Percentiles rank a stretch among this genome's conserved stretches.
phyloP scores from a whole-genome alignment of 2,329 filamentous ascomycete genomes.

The Dactylonectria estremocensis region DNA sequence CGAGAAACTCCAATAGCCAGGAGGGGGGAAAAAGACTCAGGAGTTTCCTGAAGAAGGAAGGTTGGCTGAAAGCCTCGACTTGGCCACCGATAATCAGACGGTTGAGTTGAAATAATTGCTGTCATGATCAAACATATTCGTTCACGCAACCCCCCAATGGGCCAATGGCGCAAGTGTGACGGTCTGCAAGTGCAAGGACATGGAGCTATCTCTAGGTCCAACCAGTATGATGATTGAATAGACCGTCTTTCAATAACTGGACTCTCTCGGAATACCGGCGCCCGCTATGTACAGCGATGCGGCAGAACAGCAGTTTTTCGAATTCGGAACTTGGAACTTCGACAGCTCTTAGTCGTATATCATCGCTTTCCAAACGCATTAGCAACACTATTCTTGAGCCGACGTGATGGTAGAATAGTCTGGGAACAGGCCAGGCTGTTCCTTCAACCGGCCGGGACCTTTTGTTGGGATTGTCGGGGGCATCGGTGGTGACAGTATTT shows the following conservation, averaged over 20 bases:
- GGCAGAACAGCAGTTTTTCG: conserved; percentile 39
- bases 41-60: background rate
- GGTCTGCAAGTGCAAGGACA: background rate
- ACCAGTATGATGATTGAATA: conserved; percentile 32
- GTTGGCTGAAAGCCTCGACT: background rate
- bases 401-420: conserved; percentile 40
- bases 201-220: conserved; percentile 24
- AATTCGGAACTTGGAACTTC: conserved; percentile 34
- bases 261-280: conserved; percentile 36
- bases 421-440: conserved; percentile 33
- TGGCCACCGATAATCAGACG: background rate
- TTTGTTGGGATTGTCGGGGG: background rate
- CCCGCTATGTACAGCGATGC: conserved; percentile 37
- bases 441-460: background rate
- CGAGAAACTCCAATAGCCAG: background rate
- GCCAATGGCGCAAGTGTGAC: too few relatives aligned
- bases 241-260: conserved; percentile 31
- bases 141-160: too few relatives aligned
- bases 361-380: conserved; percentile 30
- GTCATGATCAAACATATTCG: too few relatives aligned
- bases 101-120: too few relatives aligned
- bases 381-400: conserved; percentile 35
- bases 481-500: too few relatives aligned
- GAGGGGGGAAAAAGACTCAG: too few relatives aligned
- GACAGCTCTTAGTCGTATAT: conserved; percentile 34